Percentiles rank a stretch among this genome's conserved stretches.
phyloP scores from a whole-genome alignment of 805 yeast genomes.

The Myxozyma mucilagina region DNA sequence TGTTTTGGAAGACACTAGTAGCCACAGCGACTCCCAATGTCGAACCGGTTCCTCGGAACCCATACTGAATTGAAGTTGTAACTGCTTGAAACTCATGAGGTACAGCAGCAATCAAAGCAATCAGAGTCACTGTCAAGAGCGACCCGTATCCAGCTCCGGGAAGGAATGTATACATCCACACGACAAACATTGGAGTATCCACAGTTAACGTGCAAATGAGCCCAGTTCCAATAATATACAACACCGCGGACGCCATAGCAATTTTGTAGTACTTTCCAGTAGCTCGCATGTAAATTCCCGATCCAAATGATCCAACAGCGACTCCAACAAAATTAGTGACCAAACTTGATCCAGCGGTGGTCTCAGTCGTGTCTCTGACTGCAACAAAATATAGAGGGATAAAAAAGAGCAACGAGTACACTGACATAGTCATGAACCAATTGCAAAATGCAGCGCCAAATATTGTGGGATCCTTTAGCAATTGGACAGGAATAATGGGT shows the following conservation, averaged over 20 bases:
- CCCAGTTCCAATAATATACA: conserved; percentile 22
- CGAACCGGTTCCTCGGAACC: conserved; percentile 69
- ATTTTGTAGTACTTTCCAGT: conserved; percentile 50
- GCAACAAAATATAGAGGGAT: conserved; percentile 69
- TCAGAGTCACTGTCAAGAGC: conserved; percentile 57
- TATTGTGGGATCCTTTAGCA: conserved; percentile 60
- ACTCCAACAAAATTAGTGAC: conserved; percentile 64
- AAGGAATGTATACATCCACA: conserved; percentile 35
- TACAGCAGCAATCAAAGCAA: conserved; percentile 66
- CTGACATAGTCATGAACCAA: conserved; percentile 72
- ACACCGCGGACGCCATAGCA: conserved; percentile 31
- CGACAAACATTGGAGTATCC: conserved; percentile 15
- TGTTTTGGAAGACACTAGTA: conserved; percentile 54
- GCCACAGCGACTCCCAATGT: conserved; percentile 66
- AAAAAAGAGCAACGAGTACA: conserved; percentile 64
- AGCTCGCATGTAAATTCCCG: conserved; percentile 64
- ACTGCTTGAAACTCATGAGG: conserved; percentile 62
- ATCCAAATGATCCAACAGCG: conserved; percentile 62
- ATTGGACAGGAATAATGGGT: conserved; percentile 67
- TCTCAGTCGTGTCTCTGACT: conserved; percentile 54
- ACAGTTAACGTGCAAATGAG: conserved; percentile 19
- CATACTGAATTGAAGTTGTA: conserved; percentile 75
- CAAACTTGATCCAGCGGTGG: conserved; percentile 56
- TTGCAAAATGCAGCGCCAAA: conserved; percentile 65
- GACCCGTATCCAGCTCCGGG: conserved; percentile 60